These are phyloP conservation scores for Mucor racemosus DNA, from an alignment of 371 early-diverging fungal species.

Conservation along the genomic window DNA sequence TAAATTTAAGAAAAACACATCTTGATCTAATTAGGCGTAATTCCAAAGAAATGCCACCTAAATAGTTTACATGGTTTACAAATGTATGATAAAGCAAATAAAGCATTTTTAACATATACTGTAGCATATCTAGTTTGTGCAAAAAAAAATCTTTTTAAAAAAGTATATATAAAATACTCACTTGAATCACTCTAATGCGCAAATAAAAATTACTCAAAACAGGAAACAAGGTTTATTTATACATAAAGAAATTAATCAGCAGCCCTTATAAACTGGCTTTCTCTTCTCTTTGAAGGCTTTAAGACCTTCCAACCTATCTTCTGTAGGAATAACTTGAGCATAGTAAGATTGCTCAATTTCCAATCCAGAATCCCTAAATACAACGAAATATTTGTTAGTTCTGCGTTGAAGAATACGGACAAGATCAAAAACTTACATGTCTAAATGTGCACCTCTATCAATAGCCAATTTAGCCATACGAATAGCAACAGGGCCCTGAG, in stretches of 20 bases:
- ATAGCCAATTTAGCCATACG: slow-evolving; percentile 90
- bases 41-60: too few relatives aligned
- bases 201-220: too few relatives aligned
- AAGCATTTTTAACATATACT: too few relatives aligned
- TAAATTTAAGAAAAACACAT: too few relatives aligned
- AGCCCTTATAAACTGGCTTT: slow-evolving; percentile 78
- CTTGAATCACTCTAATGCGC: too few relatives aligned
- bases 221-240: not conserved
- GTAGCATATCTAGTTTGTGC: too few relatives aligned
- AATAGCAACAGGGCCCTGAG: slow-evolving; percentile 89
- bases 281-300: slow-evolving; percentile 57
- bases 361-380: slow-evolving; percentile 77
- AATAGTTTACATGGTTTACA: too few relatives aligned
- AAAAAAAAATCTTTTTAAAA: too few relatives aligned
- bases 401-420: not conserved
- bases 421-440: slow-evolving; percentile 64
- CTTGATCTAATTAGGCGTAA: too few relatives aligned
- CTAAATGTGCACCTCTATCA: slow-evolving; percentile 80
- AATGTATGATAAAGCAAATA: too few relatives aligned
- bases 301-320: slow-evolving; percentile 93
- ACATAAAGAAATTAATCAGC: slow-evolving; percentile 40
- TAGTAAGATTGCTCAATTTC: slow-evolving; percentile 96
- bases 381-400: not conserved
- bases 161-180: too few relatives aligned
- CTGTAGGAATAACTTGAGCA: slow-evolving; percentile 91